Evolutionary conservation across 2,329 filamentous ascomycete species (phyloP).

Genomic region (Septoria linicola): DNA sequence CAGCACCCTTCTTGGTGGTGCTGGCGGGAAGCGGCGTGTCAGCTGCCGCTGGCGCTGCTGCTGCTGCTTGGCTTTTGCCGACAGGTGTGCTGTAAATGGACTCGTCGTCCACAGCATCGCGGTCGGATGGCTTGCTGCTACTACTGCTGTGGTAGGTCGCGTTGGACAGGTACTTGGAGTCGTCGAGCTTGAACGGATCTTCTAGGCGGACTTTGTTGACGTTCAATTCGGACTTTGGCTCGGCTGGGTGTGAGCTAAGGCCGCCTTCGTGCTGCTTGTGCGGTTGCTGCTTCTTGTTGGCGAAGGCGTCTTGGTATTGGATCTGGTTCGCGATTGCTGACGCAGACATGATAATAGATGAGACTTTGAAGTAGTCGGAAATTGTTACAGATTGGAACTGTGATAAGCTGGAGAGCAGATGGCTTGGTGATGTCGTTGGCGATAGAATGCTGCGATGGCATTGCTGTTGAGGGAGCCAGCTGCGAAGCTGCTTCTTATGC

Average conservation of each 20-base stretch:
- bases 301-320: constrained; percentile 10
- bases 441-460: background rate
- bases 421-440: constrained; percentile 1
- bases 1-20: background rate
- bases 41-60: background rate
- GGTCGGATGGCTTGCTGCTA: background rate
- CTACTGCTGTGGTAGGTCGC: background rate
- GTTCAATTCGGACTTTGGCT: background rate
- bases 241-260: background rate
- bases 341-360: constrained; percentile 7
- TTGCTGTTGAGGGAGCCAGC: background rate
- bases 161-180: constrained; percentile 1
- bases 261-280: background rate
- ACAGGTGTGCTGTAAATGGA: constrained; percentile 17
- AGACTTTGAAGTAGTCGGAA: constrained; percentile 7
- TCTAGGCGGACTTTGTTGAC: constrained; percentile 2
- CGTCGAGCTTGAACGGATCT: constrained; percentile 3
- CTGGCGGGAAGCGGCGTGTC: constrained; percentile 7
- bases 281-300: constrained; percentile 9
- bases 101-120: constrained; percentile 10
- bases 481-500: background rate
- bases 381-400: constrained; percentile 5
- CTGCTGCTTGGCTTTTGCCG: constrained; percentile 4
- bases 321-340: constrained; percentile 9
- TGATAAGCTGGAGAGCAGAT: constrained; percentile 2